Conservation (phyloP, 352 stramenopile genomes). For the Pythium chondricola region DNA sequence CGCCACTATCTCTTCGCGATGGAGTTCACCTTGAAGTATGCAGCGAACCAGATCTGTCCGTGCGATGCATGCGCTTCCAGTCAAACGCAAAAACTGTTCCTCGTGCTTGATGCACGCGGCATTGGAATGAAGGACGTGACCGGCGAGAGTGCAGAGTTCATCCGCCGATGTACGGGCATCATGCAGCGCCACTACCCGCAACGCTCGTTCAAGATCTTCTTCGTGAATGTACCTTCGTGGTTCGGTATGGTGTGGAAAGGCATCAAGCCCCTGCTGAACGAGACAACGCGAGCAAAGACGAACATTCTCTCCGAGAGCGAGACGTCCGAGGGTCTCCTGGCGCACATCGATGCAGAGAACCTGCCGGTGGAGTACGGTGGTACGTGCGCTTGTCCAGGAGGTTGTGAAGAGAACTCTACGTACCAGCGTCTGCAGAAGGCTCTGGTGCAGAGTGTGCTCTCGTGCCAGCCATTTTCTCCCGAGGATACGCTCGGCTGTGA, state of each 20-base stretch:
- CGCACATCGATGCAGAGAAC: constrained; percentile 58
- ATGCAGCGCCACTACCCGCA: constrained; percentile 87
- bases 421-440: constrained; percentile 54
- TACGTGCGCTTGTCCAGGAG: constrained; percentile 49
- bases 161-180: constrained; percentile 69
- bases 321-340: constrained; percentile 37
- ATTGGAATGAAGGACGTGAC: constrained; percentile 76
- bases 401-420: constrained; percentile 57
- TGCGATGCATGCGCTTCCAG: constrained; percentile 54
- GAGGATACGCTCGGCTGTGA: constrained; percentile 17
- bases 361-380: constrained; percentile 71
- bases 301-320: constrained; percentile 77
- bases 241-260: constrained; percentile 90
- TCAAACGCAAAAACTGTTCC: constrained; percentile 67
- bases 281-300: constrained; percentile 84
- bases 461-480: constrained; percentile 35
- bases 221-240: constrained; percentile 89
- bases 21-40: constrained; percentile 81
- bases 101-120: constrained; percentile 64
- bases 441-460: constrained; percentile 49
- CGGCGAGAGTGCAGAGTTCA: constrained; percentile 77
- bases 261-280: constrained; percentile 83
- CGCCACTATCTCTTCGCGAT: constrained; percentile 81
- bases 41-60: constrained; percentile 41
- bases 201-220: constrained; percentile 88